These are phyloP conservation scores for Diplodia seriata DNA, from an alignment of 2,329 filamentous ascomycete genomes.

Conservation along the genomic window DNA sequence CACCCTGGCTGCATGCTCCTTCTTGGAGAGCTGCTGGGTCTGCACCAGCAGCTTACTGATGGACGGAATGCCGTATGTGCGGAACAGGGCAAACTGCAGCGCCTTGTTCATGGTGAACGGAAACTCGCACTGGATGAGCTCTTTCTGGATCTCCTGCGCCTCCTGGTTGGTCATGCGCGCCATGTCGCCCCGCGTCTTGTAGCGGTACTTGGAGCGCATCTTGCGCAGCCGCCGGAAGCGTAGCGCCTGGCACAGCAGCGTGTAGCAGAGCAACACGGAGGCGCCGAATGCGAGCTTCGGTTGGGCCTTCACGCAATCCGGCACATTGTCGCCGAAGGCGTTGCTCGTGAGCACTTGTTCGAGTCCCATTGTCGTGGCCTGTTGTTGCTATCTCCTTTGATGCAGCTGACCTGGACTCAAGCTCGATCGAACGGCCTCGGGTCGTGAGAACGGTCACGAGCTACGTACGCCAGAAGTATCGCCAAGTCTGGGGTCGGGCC, in stretches of 20 bases:
- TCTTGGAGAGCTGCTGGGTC: slow-evolving; percentile 43
- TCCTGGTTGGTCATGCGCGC: slow-evolving; percentile 62
- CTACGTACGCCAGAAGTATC: not conserved
- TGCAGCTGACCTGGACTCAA: not conserved
- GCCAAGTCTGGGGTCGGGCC: not conserved
- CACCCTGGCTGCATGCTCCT: slow-evolving; percentile 37
- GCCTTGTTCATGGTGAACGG: slow-evolving; percentile 59
- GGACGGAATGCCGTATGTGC: slow-evolving; percentile 47
- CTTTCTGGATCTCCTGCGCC: slow-evolving; percentile 58
- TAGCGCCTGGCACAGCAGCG: slow-evolving; percentile 45
- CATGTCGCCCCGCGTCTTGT: slow-evolving; percentile 54
- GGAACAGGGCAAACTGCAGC: slow-evolving; percentile 65
- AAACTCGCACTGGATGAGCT: slow-evolving; percentile 61
- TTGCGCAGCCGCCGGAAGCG: slow-evolving; percentile 50
- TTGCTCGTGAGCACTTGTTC: not conserved
- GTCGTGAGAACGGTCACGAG: not conserved
- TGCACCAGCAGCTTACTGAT: slow-evolving; percentile 47
- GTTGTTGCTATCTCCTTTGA: not conserved
- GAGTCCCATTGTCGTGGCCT: not conserved
- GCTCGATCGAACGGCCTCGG: not conserved
- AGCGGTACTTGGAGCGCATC: slow-evolving; percentile 53
- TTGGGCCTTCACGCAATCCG: not conserved
- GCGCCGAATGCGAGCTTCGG: slow-evolving; percentile 12
- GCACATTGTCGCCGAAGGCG: not conserved
- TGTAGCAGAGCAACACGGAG: slow-evolving; percentile 39